A percentile compares a stretch with the other conserved stretches of the same genome.
Evolutionary conservation across 306 rosid species (phyloP).

Genomic region (Gleditsia sinensis): DNA sequence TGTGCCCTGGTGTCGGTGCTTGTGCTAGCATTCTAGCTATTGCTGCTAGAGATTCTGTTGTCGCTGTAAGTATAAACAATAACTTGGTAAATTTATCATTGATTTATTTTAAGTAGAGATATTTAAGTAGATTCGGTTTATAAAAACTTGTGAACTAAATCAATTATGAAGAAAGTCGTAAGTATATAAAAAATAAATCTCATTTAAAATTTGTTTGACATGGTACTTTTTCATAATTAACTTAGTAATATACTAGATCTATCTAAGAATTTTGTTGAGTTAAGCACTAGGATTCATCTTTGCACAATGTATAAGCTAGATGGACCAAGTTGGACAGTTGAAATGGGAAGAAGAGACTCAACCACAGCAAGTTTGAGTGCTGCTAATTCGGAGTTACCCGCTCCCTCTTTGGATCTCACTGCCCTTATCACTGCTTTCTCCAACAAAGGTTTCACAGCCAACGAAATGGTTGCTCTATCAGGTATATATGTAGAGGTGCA

Average conservation of each 20-base stretch:
- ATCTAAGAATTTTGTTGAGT: no score
- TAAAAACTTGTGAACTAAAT: no score
- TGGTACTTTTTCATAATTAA: no score
- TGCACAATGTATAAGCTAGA: conserved; percentile 39
- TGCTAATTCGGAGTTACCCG: conserved; percentile 45
- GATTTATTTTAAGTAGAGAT: no score
- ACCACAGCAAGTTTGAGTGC: conserved; percentile 44
- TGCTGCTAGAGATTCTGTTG: conserved; percentile 64
- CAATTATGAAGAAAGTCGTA: no score
- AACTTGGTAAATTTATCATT: no score
- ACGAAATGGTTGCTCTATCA: no score
- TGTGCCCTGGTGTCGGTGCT: conserved; percentile 50
- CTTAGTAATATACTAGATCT: no score
- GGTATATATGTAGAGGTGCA: no score
- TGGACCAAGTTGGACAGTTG: conserved; percentile 47
- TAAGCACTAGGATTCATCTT: background rate
- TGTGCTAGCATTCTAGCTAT: conserved; percentile 57
- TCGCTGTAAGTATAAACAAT: conserved; percentile 34
- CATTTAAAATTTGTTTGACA: no score
- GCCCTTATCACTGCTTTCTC: conserved; percentile 42
- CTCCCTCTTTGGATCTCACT: conserved; percentile 35
- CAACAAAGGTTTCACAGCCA: conserved; percentile 9
- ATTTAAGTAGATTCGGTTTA: no score
- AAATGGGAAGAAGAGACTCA: conserved; percentile 61
- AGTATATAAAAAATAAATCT: no score